Base-by-base conservation (phyloP, 371 early-diverging fungal genomes). In the Entomophthora muscae region DNA sequence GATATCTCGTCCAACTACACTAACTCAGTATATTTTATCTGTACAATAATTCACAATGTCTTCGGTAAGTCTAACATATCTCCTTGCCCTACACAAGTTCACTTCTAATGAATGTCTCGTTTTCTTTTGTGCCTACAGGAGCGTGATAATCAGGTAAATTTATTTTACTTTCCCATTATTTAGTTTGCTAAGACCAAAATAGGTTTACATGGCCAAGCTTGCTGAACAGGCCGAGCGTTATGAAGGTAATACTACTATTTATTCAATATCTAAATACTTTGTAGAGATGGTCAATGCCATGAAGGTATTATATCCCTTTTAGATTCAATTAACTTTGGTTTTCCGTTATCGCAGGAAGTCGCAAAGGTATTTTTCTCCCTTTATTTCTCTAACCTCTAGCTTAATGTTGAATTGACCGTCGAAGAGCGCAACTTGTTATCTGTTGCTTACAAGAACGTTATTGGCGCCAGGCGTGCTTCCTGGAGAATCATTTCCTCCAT, bases 151-250 rank as follows among this genome's bases (percentile, higher is more conserved):
- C 64, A 67, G 64, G 67, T 67, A n/a, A 67, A 55, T 58, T 64
- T 52, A 2, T 17, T 60, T 58, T 53, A 31, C 32, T 66, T 13
- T 29, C 28, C 31, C 53, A 30, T 63, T 57, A 33, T 42, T 63
- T 1, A 57, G 29, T 58, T 10, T 52, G 51, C 62, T 66, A 33
- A 33, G 33, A 27, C 23, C 52, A 56, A 53, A 64, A 51, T 53
- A 73, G 68, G 81, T 78, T 66, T 82, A 79, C 80, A 89, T 91
- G 89, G 99, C 98, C 79, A 96, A 95, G 83, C 88, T 98, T 68
- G 91, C 93, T 71, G 99, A 99, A 82, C 95, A 95, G 78, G 96
- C 99, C 65, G 99, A 99, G 78, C 89, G 98, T 70, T 99, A 98
- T 73, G 96, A 98, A 63, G 73, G 73, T 71, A 70, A 66, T 29